These are phyloP conservation scores for Yamadazyma takamatsuzukensis DNA, from an alignment of 805 yeast genomes.

Conservation along the genomic window DNA sequence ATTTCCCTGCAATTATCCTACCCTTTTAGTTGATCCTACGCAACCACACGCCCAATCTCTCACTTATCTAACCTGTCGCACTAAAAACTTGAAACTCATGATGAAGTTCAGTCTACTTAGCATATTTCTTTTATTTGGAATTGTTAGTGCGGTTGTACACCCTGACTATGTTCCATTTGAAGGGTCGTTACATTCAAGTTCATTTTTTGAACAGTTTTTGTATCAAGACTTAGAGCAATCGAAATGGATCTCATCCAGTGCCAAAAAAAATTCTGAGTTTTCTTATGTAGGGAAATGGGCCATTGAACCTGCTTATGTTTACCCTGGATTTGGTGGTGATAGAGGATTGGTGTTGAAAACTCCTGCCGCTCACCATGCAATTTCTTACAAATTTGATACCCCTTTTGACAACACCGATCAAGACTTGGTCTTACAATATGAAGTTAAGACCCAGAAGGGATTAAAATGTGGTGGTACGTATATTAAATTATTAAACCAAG, in stretches of 20 bases:
- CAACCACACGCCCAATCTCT: too few relatives aligned
- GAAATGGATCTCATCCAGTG: conserved; percentile 51
- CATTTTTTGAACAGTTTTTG: conserved; percentile 66
- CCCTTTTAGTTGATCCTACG: too few relatives aligned
- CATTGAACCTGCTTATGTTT: conserved; percentile 48
- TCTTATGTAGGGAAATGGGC: conserved; percentile 74
- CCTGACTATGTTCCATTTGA: conserved; percentile 33
- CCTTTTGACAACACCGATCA: conserved; percentile 58
- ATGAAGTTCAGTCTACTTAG: too few relatives aligned
- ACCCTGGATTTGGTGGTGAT: conserved; percentile 63
- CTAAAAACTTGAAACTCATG: too few relatives aligned
- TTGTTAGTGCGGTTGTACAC: conserved; percentile 1
- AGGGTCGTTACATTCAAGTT: conserved; percentile 30
- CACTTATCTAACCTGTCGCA: too few relatives aligned
- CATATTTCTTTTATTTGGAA: too few relatives aligned
- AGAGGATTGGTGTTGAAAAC: conserved; percentile 73
- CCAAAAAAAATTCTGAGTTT: conserved; percentile 49
- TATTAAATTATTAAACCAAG: conserved; percentile 60
- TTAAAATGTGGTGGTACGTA: conserved; percentile 89
- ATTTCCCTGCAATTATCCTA: too few relatives aligned
- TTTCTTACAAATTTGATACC: conserved; percentile 56
- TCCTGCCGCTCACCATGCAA: conserved; percentile 80
- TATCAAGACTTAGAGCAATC: conserved; percentile 21
- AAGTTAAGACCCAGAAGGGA: conserved; percentile 78
- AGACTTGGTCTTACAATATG: conserved; percentile 83